phyloP scores from a whole-genome alignment of 495 filamentous ascomycete genomes.

The Cenococcum geophilum region DNA sequence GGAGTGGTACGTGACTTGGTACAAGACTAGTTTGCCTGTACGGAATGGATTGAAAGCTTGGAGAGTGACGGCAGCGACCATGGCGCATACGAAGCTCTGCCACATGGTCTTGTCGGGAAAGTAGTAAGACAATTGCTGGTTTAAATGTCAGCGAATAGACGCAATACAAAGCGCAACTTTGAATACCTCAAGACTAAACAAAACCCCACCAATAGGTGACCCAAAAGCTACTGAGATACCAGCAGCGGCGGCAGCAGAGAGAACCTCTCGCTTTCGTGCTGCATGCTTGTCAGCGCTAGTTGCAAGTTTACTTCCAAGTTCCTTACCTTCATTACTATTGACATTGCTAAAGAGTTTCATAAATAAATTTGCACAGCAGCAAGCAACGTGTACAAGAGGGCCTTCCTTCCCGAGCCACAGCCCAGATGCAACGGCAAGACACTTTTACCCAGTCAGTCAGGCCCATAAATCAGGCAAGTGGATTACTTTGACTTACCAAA shows the following conservation, averaged over 20 bases:
- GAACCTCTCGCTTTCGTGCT: conserved; percentile 91
- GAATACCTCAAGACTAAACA: conserved; percentile 83
- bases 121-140: conserved; percentile 86
- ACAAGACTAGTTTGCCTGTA: conserved; percentile 91
- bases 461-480: neutral
- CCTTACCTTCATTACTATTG: conserved; percentile 77
- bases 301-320: neutral
- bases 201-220: conserved; percentile 89
- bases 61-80: conserved; percentile 90
- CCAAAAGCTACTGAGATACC: conserved; percentile 98
- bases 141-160: conserved; percentile 10
- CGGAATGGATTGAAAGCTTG: conserved; percentile 93
- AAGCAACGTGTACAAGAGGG: conserved; percentile 93
- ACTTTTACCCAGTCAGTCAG: conserved; percentile 46
- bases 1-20: conserved; percentile 89
- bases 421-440: conserved; percentile 88
- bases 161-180: neutral
- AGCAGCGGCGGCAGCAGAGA: conserved; percentile 89
- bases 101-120: conserved; percentile 99
- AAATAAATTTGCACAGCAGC: conserved; percentile 92
- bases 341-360: conserved; percentile 84
- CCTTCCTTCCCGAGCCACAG: conserved; percentile 99
- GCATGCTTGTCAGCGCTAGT: conserved; percentile 12
- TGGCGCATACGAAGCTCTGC: conserved; percentile 98
- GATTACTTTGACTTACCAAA: conserved; percentile 51